Base-by-base conservation (phyloP, 163 green algal genomes). In the Prototheca cutis region DNA sequence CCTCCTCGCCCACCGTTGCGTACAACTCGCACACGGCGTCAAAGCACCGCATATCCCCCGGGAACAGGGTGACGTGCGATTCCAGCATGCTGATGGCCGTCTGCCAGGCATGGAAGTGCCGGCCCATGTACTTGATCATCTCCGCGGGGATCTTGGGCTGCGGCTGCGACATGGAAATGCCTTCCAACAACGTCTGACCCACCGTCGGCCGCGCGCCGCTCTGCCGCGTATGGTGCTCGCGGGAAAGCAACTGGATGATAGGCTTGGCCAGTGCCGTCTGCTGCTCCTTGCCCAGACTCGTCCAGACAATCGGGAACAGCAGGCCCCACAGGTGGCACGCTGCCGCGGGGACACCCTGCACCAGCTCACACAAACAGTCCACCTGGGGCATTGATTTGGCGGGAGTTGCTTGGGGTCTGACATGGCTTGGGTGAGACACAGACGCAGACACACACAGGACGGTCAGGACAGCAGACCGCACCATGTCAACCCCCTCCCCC, bases 251-350 rank as follows among this genome's bases (percentile, higher is more conserved):
- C 48, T 69, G 59, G 64, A 97, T 96, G 75, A 96, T 94, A 36
- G 92, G 89, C 78, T 96, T 95, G 52, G 88, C 88, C 59, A 96
- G 78, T 27, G 67, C 66, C 31, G 90, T 74, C 59, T 82, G 84
- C 77, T 97, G 87, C 63, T 94, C 79, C 75, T 97, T 95, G 55
- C 81, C 73, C 29, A 97, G 73, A 13, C 85, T 90, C 40, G 83
- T 86, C 92, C 92, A 99, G 32, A 97, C 85, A 63, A 99, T 97
- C 66, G 92, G 92, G 75, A 98, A 98, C 23, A 96, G 74, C 53
- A 97, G 77, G 40, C 96, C 88, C 90, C 90, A 99, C 32, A 97
- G 65, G 72, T 76, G 87, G 62, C 91, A 86, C 4, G 88, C 86
- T 48, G 96, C 70, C 8, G 70, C 25, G 6, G 78, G 40, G 55